A percentile compares a stretch with the other conserved stretches of the same genome.
phyloP scores from a whole-genome alignment of 2,329 filamentous ascomycete species.

The Rutstroemia sp. region DNA sequence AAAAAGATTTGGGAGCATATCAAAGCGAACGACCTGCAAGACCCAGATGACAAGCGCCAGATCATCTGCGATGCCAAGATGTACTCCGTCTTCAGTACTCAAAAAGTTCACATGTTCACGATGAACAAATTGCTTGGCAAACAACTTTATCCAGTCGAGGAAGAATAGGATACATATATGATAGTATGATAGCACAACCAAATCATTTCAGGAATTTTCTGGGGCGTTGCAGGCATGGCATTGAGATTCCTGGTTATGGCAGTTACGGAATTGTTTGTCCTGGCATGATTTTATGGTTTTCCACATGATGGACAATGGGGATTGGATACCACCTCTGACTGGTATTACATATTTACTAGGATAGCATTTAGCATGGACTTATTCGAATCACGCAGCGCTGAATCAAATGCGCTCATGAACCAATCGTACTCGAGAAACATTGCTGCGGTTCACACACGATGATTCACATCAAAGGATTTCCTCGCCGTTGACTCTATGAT shows the following conservation, averaged over 20 bases:
- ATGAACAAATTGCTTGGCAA: conserved; percentile 96
- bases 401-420: background rate
- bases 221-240: conserved; percentile 5
- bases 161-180: conserved; percentile 31
- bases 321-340: background rate
- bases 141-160: conserved; percentile 81
- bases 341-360: too few relatives aligned
- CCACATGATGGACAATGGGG: background rate
- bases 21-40: conserved; percentile 79
- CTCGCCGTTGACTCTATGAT: background rate
- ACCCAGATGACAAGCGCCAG: conserved; percentile 83
- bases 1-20: conserved; percentile 97
- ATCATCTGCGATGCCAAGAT: conserved; percentile 89
- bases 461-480: background rate
- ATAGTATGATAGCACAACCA: background rate
- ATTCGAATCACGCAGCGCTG: background rate
- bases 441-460: background rate
- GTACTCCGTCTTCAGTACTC: conserved; percentile 85
- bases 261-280: background rate
- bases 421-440: background rate
- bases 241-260: background rate
- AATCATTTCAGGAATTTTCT: background rate
- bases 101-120: conserved; percentile 95
- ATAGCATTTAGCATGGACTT: background rate
- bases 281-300: background rate